Base-by-base conservation (phyloP, 108 stramenopile species). In the Asterionellopsis glacialis region DNA sequence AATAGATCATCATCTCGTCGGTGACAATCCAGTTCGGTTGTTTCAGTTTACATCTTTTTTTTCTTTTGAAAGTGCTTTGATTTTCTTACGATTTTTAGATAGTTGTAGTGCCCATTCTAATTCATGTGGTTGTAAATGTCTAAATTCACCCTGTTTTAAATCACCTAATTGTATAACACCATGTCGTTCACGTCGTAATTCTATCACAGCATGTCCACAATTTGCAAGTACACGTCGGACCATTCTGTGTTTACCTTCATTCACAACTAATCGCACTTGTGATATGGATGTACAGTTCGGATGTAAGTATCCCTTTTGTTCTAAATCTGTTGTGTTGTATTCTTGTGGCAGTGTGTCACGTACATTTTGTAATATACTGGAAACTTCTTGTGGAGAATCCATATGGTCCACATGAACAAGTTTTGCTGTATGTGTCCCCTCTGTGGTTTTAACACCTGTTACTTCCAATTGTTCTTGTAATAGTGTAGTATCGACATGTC, bases 221-320 rank as follows among this genome's bases (percentile, higher is more conserved):
- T 90, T 93, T 9, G 87, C 87, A 53, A 93, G 57, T 59, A 93
- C 88, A 27, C 88, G 70, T 24, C 92, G 66, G 0, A 93, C 92
- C 92, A 93, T 90, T 19, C 92, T 67, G 61, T 93, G 76, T 64
- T 93, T 93, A 38, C 92, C 92, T 70, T 93, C 92, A 44, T 65
- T 57, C 0, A 93, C 88, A 11, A 83, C 68, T 43, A 93, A 49
- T 50, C 83, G 65, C 3, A 93, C 83, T 55, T 79, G 73, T 11
- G 79, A 75, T 16, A 84, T 59, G 27, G 2, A 2, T 63, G 70
- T 48, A 16, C 16, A 19, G 9, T 48, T 48, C 21, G 16, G 19
- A 16, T 48, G 16, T 26, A 74, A 47, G 16, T 69, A 61, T 0
- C 76, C 79, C 19, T 70, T 63, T 50, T 74, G 66, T 48, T 68